phyloP scores from a whole-genome alignment of 2,329 filamentous ascomycete species.

The Venturia carpophila region DNA sequence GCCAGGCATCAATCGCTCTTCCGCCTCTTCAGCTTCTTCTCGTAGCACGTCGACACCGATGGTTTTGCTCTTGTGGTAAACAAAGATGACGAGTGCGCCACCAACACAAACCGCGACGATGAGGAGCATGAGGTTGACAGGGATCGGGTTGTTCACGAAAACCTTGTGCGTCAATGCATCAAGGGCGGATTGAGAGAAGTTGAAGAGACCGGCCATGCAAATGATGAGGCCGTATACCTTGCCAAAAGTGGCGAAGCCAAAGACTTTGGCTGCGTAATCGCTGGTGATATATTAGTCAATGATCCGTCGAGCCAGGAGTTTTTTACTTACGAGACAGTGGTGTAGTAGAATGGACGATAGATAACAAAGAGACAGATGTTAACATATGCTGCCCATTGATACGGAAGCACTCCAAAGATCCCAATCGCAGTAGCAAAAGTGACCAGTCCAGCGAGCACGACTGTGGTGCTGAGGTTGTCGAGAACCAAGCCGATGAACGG shows the following conservation, averaged over 20 bases:
- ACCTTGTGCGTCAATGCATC: conserved; percentile 68
- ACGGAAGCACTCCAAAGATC: conserved; percentile 64
- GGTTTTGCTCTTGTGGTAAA: conserved; percentile 44
- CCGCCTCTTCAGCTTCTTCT: conserved; percentile 38
- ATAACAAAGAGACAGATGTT: conserved; percentile 75
- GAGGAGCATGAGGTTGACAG: conserved; percentile 66
- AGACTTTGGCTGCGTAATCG: conserved; percentile 85
- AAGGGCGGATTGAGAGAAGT: conserved; percentile 73
- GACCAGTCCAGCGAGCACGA: conserved; percentile 64
- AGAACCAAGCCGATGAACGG: conserved; percentile 78
- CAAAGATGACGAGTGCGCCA: conserved; percentile 56
- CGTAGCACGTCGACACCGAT: conserved; percentile 36
- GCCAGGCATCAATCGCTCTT: conserved; percentile 31
- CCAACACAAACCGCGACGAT: conserved; percentile 57
- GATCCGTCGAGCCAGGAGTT: background rate
- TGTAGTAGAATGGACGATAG: conserved; percentile 86
- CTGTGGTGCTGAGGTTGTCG: conserved; percentile 65
- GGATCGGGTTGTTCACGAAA: conserved; percentile 65
- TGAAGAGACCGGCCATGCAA: conserved; percentile 73
- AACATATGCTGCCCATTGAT: conserved; percentile 62
- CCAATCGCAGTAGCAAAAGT: conserved; percentile 66
- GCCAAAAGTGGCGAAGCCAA: conserved; percentile 83
- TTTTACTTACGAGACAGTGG: conserved; percentile 58
- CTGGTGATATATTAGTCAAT: conserved; percentile 26
- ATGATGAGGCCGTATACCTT: conserved; percentile 92